Base-by-base conservation (phyloP, 2,329 filamentous ascomycete species). In the Calcarisporium arbuscula region DNA sequence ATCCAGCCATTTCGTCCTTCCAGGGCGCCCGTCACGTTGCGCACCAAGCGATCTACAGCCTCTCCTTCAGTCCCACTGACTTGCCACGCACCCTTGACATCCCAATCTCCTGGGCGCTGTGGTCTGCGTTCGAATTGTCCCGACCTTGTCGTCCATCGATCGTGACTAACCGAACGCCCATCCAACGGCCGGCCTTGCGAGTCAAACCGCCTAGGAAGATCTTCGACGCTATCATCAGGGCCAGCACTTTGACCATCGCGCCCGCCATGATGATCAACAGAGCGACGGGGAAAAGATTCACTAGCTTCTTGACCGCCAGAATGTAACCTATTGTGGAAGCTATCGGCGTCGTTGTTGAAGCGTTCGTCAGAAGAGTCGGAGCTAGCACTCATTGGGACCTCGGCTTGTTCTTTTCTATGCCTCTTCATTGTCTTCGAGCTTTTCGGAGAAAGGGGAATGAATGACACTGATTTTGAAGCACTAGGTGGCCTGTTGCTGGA, bases 401-500 rank as follows among this genome's bases (percentile, higher is more conserved):
- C 39, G 17, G 48, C 51, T 15, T 64, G 58, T 10, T 58, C 52
- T 21, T 49, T 49, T 25, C 50, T 60, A 39, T 69, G 68, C 18
- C 57, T 51, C 15, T 57, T 52, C 47, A 72, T 62, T 1, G 67
- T 70, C 35, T 52, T 60, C 0, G 63, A 63, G 12, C 67, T 71
- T 34, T 66, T 62, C 1, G 70, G 70, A 4, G 69, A 73, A 26
- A 74, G 47, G 1, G 70, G 69, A 3, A 63, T 59, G 35, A 72
- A 74, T 2, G 54, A 45, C 2, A 73, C 67, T 1, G 64, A 63
- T 40, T 69, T 69, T 16, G 56, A 39, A 9, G 43, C 40, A 12
- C 25, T 19, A 1, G 29, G 19, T n/a, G 30, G 28, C 8, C 28
- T 32, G 8, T 26, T 33, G 20, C 20, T 16, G 12, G 28, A 17